Evolutionary conservation across 2,329 filamentous ascomycete species (phyloP).

Genomic region (Penicillium sp.): DNA sequence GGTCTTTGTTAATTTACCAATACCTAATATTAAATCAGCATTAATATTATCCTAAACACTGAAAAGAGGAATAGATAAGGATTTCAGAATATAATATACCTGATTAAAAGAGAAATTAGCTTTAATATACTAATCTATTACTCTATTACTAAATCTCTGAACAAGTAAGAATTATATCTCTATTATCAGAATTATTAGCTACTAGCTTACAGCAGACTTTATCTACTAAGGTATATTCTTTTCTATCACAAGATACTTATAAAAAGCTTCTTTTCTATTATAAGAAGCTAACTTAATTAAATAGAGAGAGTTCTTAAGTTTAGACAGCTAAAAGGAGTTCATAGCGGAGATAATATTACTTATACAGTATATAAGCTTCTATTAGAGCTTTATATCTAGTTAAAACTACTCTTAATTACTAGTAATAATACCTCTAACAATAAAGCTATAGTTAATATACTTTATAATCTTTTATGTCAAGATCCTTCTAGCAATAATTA

Average conservation of each 20-base stretch:
- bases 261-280: no score
- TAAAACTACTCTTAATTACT: conserved; percentile 6
- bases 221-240: neutral
- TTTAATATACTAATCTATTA: conserved; percentile 16
- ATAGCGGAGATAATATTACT: conserved; percentile 20
- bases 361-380: conserved; percentile 6
- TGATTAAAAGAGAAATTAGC: conserved; percentile 9
- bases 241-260: no score
- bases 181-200: conserved; percentile 18
- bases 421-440: conserved; percentile 10
- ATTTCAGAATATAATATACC: conserved; percentile 4
- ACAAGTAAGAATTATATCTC: conserved; percentile 13
- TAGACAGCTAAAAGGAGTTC: conserved; percentile 11
- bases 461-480: no score
- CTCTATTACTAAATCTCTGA: conserved; percentile 18
- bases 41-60: neutral
- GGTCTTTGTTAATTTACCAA: neutral
- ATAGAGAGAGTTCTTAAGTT: conserved; percentile 19
- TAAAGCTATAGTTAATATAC: neutral
- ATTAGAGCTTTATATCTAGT: conserved; percentile 8
- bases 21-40: neutral
- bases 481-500: no score
- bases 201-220: conserved; percentile 22
- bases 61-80: neutral
- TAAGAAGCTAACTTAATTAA: no score